Evolutionary conservation across 768 basidiomycete genomes (phyloP).

Genomic region (Tulasnella sp.): DNA sequence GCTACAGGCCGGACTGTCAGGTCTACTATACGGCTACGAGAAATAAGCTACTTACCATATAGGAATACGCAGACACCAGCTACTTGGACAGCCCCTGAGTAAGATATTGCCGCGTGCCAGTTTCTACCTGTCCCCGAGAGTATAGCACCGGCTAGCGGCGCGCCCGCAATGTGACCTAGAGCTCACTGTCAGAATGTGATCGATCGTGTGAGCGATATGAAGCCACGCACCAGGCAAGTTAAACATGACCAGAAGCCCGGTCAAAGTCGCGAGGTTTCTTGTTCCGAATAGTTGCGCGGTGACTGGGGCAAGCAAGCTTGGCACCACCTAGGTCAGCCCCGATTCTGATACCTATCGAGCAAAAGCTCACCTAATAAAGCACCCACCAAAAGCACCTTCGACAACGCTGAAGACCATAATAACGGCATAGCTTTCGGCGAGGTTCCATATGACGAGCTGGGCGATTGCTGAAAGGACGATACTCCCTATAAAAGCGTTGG

Average conservation of each 20-base stretch:
- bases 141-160: slow-evolving; percentile 40
- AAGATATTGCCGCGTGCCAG: slow-evolving; percentile 39
- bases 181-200: neutral
- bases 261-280: slow-evolving; percentile 28
- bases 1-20: slow-evolving; percentile 11
- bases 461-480: slow-evolving; percentile 40
- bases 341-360: neutral
- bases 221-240: slow-evolving; percentile 33
- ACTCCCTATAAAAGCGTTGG: slow-evolving; percentile 43
- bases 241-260: slow-evolving; percentile 30
- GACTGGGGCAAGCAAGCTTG: slow-evolving; percentile 39
- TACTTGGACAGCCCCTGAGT: slow-evolving; percentile 38
- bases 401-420: slow-evolving; percentile 40
- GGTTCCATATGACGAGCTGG: slow-evolving; percentile 44
- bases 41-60: slow-evolving; percentile 34
- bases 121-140: slow-evolving; percentile 37
- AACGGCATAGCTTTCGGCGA: slow-evolving; percentile 38
- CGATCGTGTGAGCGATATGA: neutral
- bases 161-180: slow-evolving; percentile 37
- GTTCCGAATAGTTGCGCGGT: slow-evolving; percentile 36
- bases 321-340: neutral
- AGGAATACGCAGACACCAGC: slow-evolving; percentile 37
- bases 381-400: slow-evolving; percentile 41
- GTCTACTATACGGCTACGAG: neutral
- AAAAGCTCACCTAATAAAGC: slow-evolving; percentile 35